Evolutionary conservation across 2,329 filamentous ascomycete species (phyloP), one percentile per base, ranked within the genome.

Genomic region (Gremmenia infestans): DNA sequence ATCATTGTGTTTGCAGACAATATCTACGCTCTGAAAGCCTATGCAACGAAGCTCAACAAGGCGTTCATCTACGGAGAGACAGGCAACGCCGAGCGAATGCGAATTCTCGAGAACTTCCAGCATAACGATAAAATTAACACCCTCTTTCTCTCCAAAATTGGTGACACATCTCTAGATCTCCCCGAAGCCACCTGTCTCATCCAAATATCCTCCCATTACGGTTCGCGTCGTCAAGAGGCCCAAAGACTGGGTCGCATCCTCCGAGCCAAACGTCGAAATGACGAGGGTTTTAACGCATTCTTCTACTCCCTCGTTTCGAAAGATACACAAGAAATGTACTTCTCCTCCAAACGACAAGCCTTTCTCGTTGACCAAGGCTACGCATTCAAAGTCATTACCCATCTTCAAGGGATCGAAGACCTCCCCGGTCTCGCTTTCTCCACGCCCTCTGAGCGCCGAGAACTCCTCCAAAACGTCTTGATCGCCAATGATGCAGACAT

Each of bases 1-100:
- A 91, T 97, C 64, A 97, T 97, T 61, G 93, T 99, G 45, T 97
- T 97, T 72, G 96, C 91, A 0, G 94, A 99, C 72, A 97, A 97
- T 64, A 91, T 99, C 42, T 97, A 94, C 68, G 93, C 94, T 0
- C 77, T 99, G 32, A 83, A 93, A 64, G 82, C 86, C 42, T 96
- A 97, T 68, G 92, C 94, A 3, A 78, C 84, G 25, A 93, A 91
- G 63, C 77, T 97, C 39, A 82, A 82, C 48, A 97, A 96, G 70
- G 88, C 89, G 0, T 97, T 87, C 71, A 96, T 99, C 63, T 96
- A 90, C 66, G 94, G 94, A 50, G 89, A 86, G 55, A 99, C 94
- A 0, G 83, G 85, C 22, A 91, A 97, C 67, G 79, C 82, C 15
- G 94, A 97, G 73, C 90, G 94, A 32, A 82, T 95, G 67, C 81